Percentiles rank a stretch among this genome's conserved stretches.
These are phyloP conservation scores for Tricholoma sp. DNA, from an alignment of 768 basidiomycete genomes.

Conservation along the genomic window DNA sequence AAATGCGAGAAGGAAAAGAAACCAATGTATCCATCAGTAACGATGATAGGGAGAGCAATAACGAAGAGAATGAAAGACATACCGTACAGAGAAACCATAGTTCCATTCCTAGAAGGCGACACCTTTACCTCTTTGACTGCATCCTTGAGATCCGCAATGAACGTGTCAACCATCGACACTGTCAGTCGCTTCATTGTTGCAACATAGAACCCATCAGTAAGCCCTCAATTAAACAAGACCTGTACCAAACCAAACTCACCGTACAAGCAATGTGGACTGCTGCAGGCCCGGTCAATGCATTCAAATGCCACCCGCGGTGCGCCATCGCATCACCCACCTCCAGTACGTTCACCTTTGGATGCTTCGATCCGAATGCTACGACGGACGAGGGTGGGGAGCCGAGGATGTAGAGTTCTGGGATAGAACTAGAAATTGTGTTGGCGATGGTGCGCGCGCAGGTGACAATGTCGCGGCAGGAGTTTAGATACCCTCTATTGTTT, in stretches of 20 bases:
- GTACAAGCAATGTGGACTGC: slow-evolving; percentile 94
- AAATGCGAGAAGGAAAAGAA: background rate
- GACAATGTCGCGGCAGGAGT: slow-evolving; percentile 82
- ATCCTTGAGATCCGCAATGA: slow-evolving; percentile 81
- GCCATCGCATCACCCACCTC: slow-evolving; percentile 90
- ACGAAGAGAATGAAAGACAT: slow-evolving; percentile 9
- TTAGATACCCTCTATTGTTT: slow-evolving; percentile 69
- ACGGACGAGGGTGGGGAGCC: slow-evolving; percentile 89
- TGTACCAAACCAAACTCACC: slow-evolving; percentile 38
- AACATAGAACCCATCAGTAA: background rate
- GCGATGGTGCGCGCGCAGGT: slow-evolving; percentile 66
- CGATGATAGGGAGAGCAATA: background rate
- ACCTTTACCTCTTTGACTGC: slow-evolving; percentile 67
- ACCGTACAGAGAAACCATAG: slow-evolving; percentile 93
- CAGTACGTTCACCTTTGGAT: slow-evolving; percentile 62
- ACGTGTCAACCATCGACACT: slow-evolving; percentile 65
- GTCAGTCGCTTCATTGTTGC: slow-evolving; percentile 59
- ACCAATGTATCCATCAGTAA: background rate
- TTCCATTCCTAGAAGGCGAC: slow-evolving; percentile 65
- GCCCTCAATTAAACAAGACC: slow-evolving; percentile 3
- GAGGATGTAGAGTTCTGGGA: slow-evolving; percentile 83
- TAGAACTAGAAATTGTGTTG: slow-evolving; percentile 54
- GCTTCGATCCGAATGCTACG: slow-evolving; percentile 76
- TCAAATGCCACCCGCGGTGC: slow-evolving; percentile 87
- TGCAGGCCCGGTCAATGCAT: slow-evolving; percentile 70